Evolutionary conservation across 495 filamentous ascomycete genomes (phyloP), one percentile per base, ranked within the genome.

Genomic region (Aspergillus kassunensis): DNA sequence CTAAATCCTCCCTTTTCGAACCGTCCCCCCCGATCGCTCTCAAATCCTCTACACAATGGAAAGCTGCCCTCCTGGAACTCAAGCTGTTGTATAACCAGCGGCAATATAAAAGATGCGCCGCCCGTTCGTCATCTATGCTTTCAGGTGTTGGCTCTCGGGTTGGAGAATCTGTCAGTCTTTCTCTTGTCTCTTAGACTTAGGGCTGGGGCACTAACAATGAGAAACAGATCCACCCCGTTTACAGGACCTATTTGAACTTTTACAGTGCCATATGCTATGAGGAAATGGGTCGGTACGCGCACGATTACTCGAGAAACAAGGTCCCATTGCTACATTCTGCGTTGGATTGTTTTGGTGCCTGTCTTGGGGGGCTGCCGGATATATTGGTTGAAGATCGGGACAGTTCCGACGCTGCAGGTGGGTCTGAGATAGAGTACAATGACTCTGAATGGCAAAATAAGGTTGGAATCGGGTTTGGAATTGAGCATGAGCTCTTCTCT

Each of bases 211-310:
- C 13, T 37, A 16, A 16, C 27, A 2, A 20, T 21, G 9, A 20
- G 25, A 27, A 13, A 5, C 45, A 79, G 76, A 57, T 69, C 21
- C 49, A 74, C 49, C 63, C 65, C 5, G 51, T 78, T 19, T 57
- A 70, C 47, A 55, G 62, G 15, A 64, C 62, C 3, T 78, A 68
- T 44, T 62, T 77, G n/a, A 58, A 67, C 41, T 77, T 78, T 40
- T 75, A 78, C 57, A 62, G 61, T 13, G 76, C 72, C 6, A 61
- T 76, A 16, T 77, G 60, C 27, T 72, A 69, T 41, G 76, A 79
- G 45, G 62, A 60, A 0, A 61, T 76, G 21, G 75, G 69, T 4
- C 64, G 66, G 10, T 49, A 66, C 29, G 63, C 72, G 18, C 76
- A 77, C 48, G 59, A 68, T 11, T 70, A 72, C 47, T 77, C 76